Conservation (phyloP, 805 yeast genomes). For the Vanderwaltozyma verrucispora region DNA sequence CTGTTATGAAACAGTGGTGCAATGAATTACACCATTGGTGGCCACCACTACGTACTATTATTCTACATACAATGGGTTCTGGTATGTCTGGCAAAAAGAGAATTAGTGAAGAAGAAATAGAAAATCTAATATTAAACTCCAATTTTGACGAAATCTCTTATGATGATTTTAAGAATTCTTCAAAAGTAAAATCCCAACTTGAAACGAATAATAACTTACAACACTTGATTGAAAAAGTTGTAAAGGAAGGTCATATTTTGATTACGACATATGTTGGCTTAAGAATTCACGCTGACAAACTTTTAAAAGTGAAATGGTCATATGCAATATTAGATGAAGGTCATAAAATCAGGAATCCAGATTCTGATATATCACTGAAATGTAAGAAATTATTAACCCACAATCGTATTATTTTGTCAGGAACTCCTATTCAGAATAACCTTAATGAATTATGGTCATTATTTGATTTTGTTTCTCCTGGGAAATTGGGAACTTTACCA, state of each 20-base stretch:
- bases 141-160: conserved; percentile 34
- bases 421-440: conserved; percentile 95
- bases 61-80: conserved; percentile 84
- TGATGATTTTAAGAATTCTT: conserved; percentile 28
- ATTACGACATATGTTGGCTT: conserved; percentile 90
- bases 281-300: conserved; percentile 49
- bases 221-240: conserved; percentile 39
- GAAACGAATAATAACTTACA: conserved; percentile 22
- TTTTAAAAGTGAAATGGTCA: conserved; percentile 73
- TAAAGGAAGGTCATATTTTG: conserved; percentile 66
- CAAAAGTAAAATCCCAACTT: conserved; percentile 21
- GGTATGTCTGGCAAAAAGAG: conserved; percentile 48
- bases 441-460: conserved; percentile 87
- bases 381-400: conserved; percentile 79
- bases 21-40: conserved; percentile 95
- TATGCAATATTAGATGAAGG: conserved; percentile 93
- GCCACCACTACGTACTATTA: conserved; percentile 85
- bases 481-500: conserved; percentile 87
- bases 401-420: conserved; percentile 82
- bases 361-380: conserved; percentile 72
- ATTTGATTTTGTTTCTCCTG: conserved; percentile 93
- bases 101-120: conserved; percentile 41
- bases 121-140: conserved; percentile 33
- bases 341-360: conserved; percentile 92
- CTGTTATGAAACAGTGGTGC: conserved; percentile 96